Conservation (phyloP, 2,329 filamentous ascomycete genomes). For the Venturia aucupariae region DNA sequence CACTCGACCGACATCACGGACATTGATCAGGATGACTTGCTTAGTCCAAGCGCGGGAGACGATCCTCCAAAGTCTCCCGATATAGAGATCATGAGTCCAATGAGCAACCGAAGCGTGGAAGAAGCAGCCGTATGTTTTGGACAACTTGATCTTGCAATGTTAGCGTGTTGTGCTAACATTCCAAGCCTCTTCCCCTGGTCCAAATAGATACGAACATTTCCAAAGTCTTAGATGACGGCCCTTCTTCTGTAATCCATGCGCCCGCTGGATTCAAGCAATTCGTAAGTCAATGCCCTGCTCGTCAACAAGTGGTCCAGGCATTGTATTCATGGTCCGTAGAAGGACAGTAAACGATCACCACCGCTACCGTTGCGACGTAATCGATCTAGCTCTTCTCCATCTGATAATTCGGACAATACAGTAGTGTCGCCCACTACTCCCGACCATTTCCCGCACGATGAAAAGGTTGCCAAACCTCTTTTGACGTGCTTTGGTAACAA, state of each 20-base stretch:
- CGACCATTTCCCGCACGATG: slow-evolving; percentile 23
- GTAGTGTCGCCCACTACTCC: slow-evolving; percentile 29
- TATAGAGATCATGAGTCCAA: slow-evolving; percentile 27
- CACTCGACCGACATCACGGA: slow-evolving; percentile 64
- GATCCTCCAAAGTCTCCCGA: slow-evolving; percentile 29
- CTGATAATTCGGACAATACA: slow-evolving; percentile 24
- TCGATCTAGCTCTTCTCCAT: slow-evolving; percentile 19
- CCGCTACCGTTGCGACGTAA: slow-evolving; percentile 1
- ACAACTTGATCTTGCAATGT: neutral
- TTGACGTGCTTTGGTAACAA: neutral
- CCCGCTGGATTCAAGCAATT: slow-evolving; percentile 75
- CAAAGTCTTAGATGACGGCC: slow-evolving; percentile 60
- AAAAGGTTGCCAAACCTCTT: slow-evolving; percentile 15
- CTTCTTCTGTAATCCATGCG: slow-evolving; percentile 84
- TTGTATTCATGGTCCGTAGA: slow-evolving; percentile 20
- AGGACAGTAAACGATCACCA: slow-evolving; percentile 14
- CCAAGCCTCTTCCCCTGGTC: slow-evolving; percentile 16
- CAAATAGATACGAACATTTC: slow-evolving; percentile 38
- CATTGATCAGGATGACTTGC: slow-evolving; percentile 54
- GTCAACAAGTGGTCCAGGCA: slow-evolving; percentile 19
- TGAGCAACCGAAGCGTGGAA: slow-evolving; percentile 24
- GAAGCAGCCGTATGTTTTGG: slow-evolving; percentile 8
- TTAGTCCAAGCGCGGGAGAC: slow-evolving; percentile 26
- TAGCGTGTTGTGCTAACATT: slow-evolving; percentile 12
- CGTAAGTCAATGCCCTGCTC: slow-evolving; percentile 41